Evolutionary conservation across 2,329 filamentous ascomycete species (phyloP), one percentile per base, ranked within the genome.

Genomic region (Aspergillus chevalieri): DNA sequence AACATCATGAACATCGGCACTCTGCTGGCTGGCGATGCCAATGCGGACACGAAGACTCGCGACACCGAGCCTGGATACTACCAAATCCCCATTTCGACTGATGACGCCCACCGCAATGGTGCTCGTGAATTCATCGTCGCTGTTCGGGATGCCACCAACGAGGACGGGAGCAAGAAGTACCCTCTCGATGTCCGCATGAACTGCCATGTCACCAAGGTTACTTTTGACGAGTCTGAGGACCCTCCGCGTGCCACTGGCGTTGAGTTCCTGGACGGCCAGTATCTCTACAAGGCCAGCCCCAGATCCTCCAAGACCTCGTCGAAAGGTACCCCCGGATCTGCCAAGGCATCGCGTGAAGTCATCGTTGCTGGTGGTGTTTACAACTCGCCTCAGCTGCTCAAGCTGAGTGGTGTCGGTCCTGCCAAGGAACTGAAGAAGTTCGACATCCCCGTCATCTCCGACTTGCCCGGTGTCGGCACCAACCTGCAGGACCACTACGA

Each of bases 301-400:
- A 64, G 63, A 19, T 65, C 64, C 7, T 51, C 48, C 19, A 41
- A 19, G 17, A 24, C n/a, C 12, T 21, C 48, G 4, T 34, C 44
- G 8, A 48, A 50, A 7, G 74, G 75, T 38, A 65, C 57, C 6
- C 57, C 68, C 2, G 74, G 74, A 43, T 65, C 63, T 39, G 74
- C 69, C 36, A 62, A 58, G 8, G 74, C 75, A 2, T 68, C 63
- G n/a, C 65, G 65, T 22, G 75, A 77, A 56, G 69, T 77, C 33
- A 74, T 77, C 52, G 52, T 77, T 36, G 65, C 72, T 7, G 75
- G 63, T 6, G 83, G 83, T 15, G 76, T 80, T 1, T 85, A 80
- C 65, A 82, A 85, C 66, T 78, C 78, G 1, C 82, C 82, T 6
- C 83, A 86, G 63, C 66, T 87, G 2, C 77, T 87, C 10, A 81